A percentile compares a stretch with the other conserved stretches of the same genome.
These are phyloP conservation scores for Alternaria triticina DNA, from an alignment of 2,329 filamentous ascomycete genomes.

Conservation along the genomic window DNA sequence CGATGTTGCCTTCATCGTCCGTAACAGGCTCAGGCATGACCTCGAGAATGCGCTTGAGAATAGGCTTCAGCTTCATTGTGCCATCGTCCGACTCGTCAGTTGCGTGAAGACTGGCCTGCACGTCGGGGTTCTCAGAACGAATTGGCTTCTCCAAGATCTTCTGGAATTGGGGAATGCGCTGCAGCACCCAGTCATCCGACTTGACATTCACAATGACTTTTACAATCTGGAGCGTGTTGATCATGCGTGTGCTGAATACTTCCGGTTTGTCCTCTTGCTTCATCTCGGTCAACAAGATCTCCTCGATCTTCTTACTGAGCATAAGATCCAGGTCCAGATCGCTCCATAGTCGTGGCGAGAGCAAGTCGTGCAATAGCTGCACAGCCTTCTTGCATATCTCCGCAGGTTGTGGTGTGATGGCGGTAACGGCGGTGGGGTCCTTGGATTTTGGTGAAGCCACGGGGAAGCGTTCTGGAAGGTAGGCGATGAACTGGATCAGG, in stretches of 20 bases:
- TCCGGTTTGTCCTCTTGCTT: constrained; percentile 62
- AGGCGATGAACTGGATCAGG: constrained; percentile 91
- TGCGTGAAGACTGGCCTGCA: constrained; percentile 89
- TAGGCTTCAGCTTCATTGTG: constrained; percentile 67
- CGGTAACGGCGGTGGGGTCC: constrained; percentile 38
- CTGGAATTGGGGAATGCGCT: constrained; percentile 77
- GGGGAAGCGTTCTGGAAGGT: constrained; percentile 83
- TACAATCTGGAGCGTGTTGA: constrained; percentile 93
- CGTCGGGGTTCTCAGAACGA: constrained; percentile 85
- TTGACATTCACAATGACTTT: constrained; percentile 89
- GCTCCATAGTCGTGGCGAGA: constrained; percentile 88
- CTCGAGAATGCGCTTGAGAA: constrained; percentile 82
- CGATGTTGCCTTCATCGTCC: constrained; percentile 82
- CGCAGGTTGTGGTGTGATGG: constrained; percentile 59
- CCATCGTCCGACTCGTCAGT: constrained; percentile 73
- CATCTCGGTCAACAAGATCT: constrained; percentile 77
- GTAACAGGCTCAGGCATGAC: constrained; percentile 83
- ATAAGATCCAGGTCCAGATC: constrained; percentile 85
- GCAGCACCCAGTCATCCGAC: constrained; percentile 86
- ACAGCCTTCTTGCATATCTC: constrained; percentile 89
- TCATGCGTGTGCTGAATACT: constrained; percentile 81
- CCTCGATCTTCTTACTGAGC: constrained; percentile 87
- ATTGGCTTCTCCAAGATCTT: constrained; percentile 89
- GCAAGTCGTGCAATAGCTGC: constrained; percentile 78
- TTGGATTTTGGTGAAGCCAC: constrained; percentile 60